Base-by-base conservation (phyloP, 176 grass and related monocot genomes). In the Oropetium thomaeum region DNA sequence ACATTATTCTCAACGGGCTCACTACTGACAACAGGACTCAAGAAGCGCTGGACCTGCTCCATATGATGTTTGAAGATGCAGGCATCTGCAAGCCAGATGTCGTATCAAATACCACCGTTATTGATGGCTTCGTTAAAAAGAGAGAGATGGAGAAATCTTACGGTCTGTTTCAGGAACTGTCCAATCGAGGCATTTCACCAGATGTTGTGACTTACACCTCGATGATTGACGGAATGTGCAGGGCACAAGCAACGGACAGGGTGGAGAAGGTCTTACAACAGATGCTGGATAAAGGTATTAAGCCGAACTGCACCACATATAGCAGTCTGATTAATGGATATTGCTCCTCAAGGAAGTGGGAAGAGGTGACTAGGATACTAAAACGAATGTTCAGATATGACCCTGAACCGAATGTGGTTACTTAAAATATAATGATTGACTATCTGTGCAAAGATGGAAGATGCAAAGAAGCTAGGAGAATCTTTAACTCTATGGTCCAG, bases 1-100 rank as follows among this genome's bases (percentile, higher is more conserved):
- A 9, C 60, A 37, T 23, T 80, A 23, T 73, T 58, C 72, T 84
- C 12, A 88, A 84, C 34, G 81, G 86, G 8, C 62, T 88, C 29
- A 70, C 75, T 16, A 31, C 25, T 41, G 40, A 69, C 0, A 48
- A 38, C 20, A 84, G 48, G 20, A 79, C 31, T 62, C 26, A 23
- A 17, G 19, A 79, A 58, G 81, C 69, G 5, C 75, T 84, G 2
- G 26, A 74, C 20, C 13, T 88, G 37, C 52, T 75, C 11, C 39
- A 69, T 1, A 75, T 69, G 12, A 76, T 86, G 83, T 33, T 23
- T 74, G 31, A 65, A 17, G 4, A 26, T 19, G 60, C 59, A n/a
- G 76, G 10, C 58, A 51, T 19, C 6, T 60, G 47, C 32, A 20
- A 10, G 26, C 72, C 64, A 3, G 9, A 77, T 57, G 82, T 79